A percentile compares a stretch with the other conserved stretches of the same genome.
These are phyloP conservation scores for Rubia balearica DNA, from an alignment of 305 asterid species.

Conservation along the genomic window DNA sequence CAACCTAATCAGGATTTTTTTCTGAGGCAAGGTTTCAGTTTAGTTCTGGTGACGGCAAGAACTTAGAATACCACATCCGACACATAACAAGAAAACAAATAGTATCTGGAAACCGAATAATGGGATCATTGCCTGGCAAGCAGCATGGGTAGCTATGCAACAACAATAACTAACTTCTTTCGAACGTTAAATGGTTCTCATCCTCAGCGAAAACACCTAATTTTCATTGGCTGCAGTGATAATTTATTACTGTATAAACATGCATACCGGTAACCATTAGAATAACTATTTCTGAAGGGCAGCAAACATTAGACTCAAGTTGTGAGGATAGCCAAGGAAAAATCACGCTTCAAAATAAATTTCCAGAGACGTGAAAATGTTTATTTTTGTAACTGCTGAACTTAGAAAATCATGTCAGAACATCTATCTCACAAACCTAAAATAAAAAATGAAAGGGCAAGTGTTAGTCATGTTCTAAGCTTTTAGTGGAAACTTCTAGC, in stretches of 20 bases:
- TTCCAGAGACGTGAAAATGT: neutral
- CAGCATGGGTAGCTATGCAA: neutral
- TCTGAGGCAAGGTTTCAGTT: neutral
- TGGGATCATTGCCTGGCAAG: neutral
- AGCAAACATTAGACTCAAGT: neutral
- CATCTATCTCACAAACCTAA: conserved; percentile 4
- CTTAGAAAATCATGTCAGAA: neutral
- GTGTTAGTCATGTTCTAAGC: neutral
- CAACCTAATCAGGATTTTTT: neutral
- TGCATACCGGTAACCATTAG: neutral
- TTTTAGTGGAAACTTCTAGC: neutral
- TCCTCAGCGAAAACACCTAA: neutral
- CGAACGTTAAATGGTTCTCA: neutral
- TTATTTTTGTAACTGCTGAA: neutral
- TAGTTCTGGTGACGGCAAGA: neutral
- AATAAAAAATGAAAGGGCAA: neutral
- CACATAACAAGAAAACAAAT: neutral
- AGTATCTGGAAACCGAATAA: conserved; percentile 1
- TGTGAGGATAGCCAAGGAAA: neutral
- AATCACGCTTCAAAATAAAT: neutral
- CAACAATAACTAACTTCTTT: neutral
- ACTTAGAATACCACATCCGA: neutral
- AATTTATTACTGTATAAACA: neutral
- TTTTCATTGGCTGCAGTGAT: neutral
- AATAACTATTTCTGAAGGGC: neutral